Percentiles rank a stretch among this genome's conserved stretches.
Conservation (phyloP, 805 yeast genomes). For the Metschnikowia vanudenii region DNA sequence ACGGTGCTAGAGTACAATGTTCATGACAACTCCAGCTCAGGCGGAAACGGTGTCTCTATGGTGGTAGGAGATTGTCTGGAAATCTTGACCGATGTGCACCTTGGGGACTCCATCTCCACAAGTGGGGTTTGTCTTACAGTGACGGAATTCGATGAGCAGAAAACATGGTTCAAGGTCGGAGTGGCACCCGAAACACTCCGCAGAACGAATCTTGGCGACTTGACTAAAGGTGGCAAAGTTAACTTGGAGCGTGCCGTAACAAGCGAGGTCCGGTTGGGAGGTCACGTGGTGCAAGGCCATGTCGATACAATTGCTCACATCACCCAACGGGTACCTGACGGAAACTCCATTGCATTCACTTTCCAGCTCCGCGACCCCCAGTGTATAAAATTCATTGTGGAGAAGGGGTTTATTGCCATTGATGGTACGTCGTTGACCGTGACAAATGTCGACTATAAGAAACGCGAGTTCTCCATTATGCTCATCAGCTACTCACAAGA, state of each 20-base stretch:
- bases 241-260: constrained; percentile 91
- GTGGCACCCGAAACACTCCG: constrained; percentile 89
- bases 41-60: constrained; percentile 74
- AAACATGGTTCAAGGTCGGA: constrained; percentile 75
- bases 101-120: constrained; percentile 91
- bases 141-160: constrained; percentile 61
- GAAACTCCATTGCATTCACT: constrained; percentile 72
- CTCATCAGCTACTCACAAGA: constrained; percentile 89
- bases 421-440: constrained; percentile 95
- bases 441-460: constrained; percentile 65
- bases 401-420: constrained; percentile 88
- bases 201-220: constrained; percentile 69
- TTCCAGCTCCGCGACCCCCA: constrained; percentile 66
- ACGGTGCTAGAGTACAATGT: constrained; percentile 49
- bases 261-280: constrained; percentile 85
- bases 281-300: constrained; percentile 98
- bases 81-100: constrained; percentile 75
- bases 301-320: constrained; percentile 85
- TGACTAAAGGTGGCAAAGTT: constrained; percentile 59
- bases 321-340: constrained; percentile 53
- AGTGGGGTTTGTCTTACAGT: constrained; percentile 93
- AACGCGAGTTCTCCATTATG: constrained; percentile 70
- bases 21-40: constrained; percentile 50
- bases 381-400: constrained; percentile 74
- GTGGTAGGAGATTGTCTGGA: constrained; percentile 58